These are phyloP conservation scores for Phaeotremella fagi DNA, from an alignment of 768 basidiomycete genomes.

Conservation along the genomic window DNA sequence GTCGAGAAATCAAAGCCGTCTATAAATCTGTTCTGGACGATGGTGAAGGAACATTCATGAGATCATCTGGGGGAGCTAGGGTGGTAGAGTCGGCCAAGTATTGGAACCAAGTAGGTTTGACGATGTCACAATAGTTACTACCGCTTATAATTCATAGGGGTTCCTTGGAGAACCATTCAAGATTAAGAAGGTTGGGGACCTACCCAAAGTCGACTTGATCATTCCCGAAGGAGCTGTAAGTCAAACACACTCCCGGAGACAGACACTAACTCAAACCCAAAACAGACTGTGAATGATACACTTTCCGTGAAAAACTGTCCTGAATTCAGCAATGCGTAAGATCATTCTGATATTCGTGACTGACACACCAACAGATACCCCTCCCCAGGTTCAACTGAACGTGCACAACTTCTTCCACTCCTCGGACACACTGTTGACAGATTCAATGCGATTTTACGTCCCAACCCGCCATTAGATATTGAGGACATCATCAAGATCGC, in stretches of 20 bases:
- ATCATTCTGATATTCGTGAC: no score
- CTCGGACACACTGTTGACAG: conserved; percentile 17
- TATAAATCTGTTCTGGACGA: conserved; percentile 15
- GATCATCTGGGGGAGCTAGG: conserved; percentile 29
- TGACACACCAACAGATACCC: no score
- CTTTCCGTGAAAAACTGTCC: conserved; percentile 39
- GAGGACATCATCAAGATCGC: conserved; percentile 61
- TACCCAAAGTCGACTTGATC: conserved; percentile 26
- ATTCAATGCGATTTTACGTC: conserved; percentile 27
- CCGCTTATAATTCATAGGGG: conserved; percentile 16
- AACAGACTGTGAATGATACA: conserved; percentile 36
- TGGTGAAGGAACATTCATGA: conserved; percentile 21
- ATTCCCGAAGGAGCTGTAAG: conserved; percentile 33
- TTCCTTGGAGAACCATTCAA: conserved; percentile 27
- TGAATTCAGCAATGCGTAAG: conserved; percentile 25
- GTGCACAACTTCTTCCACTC: conserved; percentile 6
- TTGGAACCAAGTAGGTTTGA: conserved; percentile 34
- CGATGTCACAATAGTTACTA: no score
- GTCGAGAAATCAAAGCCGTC: conserved; percentile 13
- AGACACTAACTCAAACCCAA: not conserved
- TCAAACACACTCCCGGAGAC: not conserved
- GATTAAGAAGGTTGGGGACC: not conserved
- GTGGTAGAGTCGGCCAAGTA: conserved; percentile 34
- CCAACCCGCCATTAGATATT: conserved; percentile 50
- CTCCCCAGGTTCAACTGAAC: conserved; percentile 13